Percentiles rank a stretch among this genome's conserved stretches.
Conservation (phyloP, 495 filamentous ascomycete species). For the Amniculicola lignicola region DNA sequence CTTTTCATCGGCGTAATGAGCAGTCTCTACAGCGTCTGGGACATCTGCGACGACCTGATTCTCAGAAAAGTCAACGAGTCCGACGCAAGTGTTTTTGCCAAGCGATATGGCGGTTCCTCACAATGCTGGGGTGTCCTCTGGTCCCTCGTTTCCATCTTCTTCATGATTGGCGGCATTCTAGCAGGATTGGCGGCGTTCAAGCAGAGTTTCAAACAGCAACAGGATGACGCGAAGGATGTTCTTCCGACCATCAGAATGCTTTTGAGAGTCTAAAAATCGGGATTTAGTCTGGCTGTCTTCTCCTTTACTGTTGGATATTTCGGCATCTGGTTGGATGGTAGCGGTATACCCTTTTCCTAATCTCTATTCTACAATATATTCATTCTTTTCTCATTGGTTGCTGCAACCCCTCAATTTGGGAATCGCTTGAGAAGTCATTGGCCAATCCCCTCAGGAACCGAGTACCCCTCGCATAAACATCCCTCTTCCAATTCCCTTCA, state of each 20-base stretch:
- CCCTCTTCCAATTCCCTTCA: too few species aligned
- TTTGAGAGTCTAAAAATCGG: constrained; percentile 12
- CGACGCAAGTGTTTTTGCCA: constrained; percentile 76
- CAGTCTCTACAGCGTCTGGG: constrained; percentile 74
- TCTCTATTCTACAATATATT: not conserved
- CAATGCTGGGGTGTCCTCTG: constrained; percentile 81
- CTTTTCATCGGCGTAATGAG: constrained; percentile 82
- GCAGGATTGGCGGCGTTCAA: constrained; percentile 74
- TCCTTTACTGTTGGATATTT: not conserved
- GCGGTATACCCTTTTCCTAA: not conserved
- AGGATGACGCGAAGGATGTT: constrained; percentile 65
- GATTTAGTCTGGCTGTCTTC: not conserved
- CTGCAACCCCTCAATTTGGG: not conserved
- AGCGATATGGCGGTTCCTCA: constrained; percentile 72
- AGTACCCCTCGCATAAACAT: too few species aligned
- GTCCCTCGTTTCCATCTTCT: constrained; percentile 64
- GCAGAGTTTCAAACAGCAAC: constrained; percentile 62
- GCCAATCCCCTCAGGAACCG: too few species aligned
- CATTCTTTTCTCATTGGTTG: not conserved
- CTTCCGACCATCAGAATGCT: constrained; percentile 49
- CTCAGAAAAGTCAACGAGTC: constrained; percentile 76
- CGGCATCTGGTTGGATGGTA: not conserved
- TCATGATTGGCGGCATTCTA: constrained; percentile 69
- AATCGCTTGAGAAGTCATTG: too few species aligned
- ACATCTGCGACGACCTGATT: constrained; percentile 85